phyloP scores from a whole-genome alignment of 306 rosid species.

The Quercus mongolica region DNA sequence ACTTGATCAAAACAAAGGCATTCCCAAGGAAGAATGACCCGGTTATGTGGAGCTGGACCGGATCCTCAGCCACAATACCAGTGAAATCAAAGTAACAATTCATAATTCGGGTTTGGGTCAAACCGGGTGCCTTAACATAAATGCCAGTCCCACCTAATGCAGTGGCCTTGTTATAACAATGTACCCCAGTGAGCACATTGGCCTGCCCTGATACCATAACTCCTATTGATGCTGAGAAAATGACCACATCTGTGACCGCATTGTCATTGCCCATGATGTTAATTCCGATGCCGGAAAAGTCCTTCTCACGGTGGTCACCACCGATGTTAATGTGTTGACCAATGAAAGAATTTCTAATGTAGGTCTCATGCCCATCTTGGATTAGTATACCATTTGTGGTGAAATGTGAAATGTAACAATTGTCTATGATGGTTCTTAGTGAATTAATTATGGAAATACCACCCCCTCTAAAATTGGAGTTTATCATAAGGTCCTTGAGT shows the following conservation, averaged over 20 bases:
- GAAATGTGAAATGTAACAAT: conserved; percentile 43
- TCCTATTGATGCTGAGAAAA: conserved; percentile 35
- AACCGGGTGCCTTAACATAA: conserved; percentile 31
- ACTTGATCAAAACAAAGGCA: conserved; percentile 29
- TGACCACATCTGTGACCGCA: conserved; percentile 30
- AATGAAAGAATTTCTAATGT: conserved; percentile 34
- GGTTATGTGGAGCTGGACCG: conserved; percentile 35
- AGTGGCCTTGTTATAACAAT: conserved; percentile 45
- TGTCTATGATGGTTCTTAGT: conserved; percentile 33
- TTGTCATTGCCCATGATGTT: conserved; percentile 38
- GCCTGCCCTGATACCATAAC: conserved; percentile 40
- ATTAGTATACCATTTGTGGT: conserved; percentile 27
- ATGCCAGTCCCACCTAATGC: conserved; percentile 36
- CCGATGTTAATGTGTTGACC: conserved; percentile 39
- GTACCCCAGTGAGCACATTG: conserved; percentile 35
- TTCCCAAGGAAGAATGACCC: conserved; percentile 41
- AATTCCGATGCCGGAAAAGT: conserved; percentile 37
- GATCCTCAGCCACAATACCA: conserved; percentile 40
- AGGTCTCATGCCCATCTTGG: conserved; percentile 36
- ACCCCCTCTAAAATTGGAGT: conserved; percentile 43
- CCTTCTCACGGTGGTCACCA: conserved; percentile 27
- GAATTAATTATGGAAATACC: conserved; percentile 35
- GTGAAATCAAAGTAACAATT: conserved; percentile 39
- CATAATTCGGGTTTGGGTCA: conserved; percentile 36
- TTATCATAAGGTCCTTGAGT: conserved; percentile 39